These are phyloP conservation scores for Boletus vermiculosoides DNA, from an alignment of 768 basidiomycete genomes.

Conservation along the genomic window DNA sequence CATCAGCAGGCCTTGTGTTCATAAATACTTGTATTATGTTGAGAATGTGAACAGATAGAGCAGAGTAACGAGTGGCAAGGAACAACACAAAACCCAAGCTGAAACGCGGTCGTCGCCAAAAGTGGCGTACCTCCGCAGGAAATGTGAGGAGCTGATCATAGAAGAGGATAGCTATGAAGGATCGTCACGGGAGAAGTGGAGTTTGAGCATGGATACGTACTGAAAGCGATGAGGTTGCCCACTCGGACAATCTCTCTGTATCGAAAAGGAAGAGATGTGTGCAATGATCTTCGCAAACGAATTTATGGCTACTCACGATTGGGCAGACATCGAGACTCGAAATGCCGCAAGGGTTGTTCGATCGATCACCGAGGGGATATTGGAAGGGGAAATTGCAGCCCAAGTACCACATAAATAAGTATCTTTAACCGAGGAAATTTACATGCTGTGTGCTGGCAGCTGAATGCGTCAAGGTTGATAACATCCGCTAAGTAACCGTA, in stretches of 20 bases:
- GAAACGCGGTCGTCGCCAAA: slow-evolving; percentile 38
- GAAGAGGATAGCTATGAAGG: slow-evolving; percentile 29
- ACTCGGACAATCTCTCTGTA: not conserved
- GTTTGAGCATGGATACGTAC: not conserved
- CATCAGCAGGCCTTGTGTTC: not conserved
- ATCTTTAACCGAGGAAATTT: too few relatives aligned
- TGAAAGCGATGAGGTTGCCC: slow-evolving; percentile 1
- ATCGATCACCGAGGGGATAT: too few relatives aligned
- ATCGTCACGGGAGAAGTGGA: not conserved
- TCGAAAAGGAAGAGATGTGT: not conserved
- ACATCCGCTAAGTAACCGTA: too few relatives aligned
- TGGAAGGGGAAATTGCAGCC: not conserved
- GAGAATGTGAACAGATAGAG: slow-evolving; percentile 39
- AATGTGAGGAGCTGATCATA: slow-evolving; percentile 51
- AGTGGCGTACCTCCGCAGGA: slow-evolving; percentile 39
- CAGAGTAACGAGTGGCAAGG: slow-evolving; percentile 43
- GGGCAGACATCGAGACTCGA: not conserved
- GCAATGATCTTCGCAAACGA: too few relatives aligned
- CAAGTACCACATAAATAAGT: not conserved
- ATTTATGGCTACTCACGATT: not conserved
- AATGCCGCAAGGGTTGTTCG: not conserved
- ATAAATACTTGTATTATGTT: slow-evolving; percentile 37
- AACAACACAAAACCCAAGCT: slow-evolving; percentile 39
- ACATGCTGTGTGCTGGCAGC: too few relatives aligned
- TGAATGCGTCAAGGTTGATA: too few relatives aligned